A percentile compares a stretch with the other conserved stretches of the same genome.
Conservation (phyloP, 495 filamentous ascomycete species). For the Aspergillus egyptiacus region DNA sequence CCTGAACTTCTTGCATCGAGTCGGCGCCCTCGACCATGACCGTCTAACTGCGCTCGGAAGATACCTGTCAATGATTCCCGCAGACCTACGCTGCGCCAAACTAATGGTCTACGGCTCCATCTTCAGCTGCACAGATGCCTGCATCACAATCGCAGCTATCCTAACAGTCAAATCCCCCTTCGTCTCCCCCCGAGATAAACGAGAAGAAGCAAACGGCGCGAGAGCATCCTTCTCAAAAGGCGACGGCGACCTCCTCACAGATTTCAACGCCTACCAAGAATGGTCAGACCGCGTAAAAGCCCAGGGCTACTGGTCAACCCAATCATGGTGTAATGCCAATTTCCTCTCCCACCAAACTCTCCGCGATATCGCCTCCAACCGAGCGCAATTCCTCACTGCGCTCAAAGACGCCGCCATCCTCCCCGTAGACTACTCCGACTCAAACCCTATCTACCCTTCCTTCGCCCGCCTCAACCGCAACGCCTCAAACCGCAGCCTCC, state of each 20-base stretch:
- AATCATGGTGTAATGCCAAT: conserved; percentile 78
- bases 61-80: conserved; percentile 89
- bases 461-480: conserved; percentile 43
- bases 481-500: conserved; percentile 51
- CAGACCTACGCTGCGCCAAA: conserved; percentile 88
- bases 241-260: conserved; percentile 83
- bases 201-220: conserved; percentile 76
- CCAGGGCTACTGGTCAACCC: conserved; percentile 54
- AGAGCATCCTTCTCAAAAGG: conserved; percentile 63
- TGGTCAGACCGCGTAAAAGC: conserved; percentile 62
- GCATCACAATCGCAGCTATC: conserved; percentile 84
- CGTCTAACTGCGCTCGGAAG: conserved; percentile 84
- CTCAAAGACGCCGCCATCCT: conserved; percentile 82
- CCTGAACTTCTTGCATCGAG: conserved; percentile 65
- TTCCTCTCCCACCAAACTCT: conserved; percentile 81
- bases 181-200: conserved; percentile 68
- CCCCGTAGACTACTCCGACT: conserved; percentile 41
- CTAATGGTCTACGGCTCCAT: conserved; percentile 93
- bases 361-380: conserved; percentile 79
- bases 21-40: conserved; percentile 81
- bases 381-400: conserved; percentile 76
- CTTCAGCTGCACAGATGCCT: conserved; percentile 84
- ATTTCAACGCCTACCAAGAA: conserved; percentile 74
- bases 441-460: conserved; percentile 6
- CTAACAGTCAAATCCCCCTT: conserved; percentile 82